phyloP scores from a whole-genome alignment of 139 green algal genomes.

The Chloropicon primus region DNA sequence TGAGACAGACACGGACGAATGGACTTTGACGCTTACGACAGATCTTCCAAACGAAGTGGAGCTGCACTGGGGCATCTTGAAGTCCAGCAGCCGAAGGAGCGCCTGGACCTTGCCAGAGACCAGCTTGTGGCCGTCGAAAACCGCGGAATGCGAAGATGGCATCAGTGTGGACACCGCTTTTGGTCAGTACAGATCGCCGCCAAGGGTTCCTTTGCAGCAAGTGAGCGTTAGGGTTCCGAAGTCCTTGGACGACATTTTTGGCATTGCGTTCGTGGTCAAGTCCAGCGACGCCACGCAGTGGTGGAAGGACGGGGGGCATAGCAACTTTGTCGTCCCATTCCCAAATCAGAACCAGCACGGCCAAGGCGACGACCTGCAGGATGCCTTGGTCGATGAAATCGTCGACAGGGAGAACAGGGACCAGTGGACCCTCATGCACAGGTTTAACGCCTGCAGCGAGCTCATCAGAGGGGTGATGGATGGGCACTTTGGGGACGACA shows the following conservation, averaged over 20 bases:
- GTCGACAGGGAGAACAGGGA: conserved; percentile 20
- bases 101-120: conserved; percentile 27
- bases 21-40: conserved; percentile 35
- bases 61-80: conserved; percentile 73
- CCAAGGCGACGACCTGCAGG: neutral
- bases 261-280: conserved; percentile 39
- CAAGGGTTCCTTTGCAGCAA: conserved; percentile 53
- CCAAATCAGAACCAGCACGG: conserved; percentile 17
- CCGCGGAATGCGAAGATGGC: conserved; percentile 15
- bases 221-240: conserved; percentile 38
- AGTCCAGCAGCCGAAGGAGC: conserved; percentile 17
- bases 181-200: neutral
- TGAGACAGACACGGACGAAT: conserved; percentile 6
- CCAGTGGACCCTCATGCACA: conserved; percentile 25
- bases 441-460: conserved; percentile 78
- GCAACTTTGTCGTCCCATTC: conserved; percentile 68
- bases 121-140: conserved; percentile 17
- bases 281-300: conserved; percentile 52
- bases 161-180: conserved; percentile 47
- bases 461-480: conserved; percentile 36
- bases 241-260: neutral
- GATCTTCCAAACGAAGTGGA: conserved; percentile 43
- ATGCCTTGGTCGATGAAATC: conserved; percentile 22
- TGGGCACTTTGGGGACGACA: conserved; percentile 5
- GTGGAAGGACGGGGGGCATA: conserved; percentile 58